Evolutionary conservation across 371 early-diverging fungal genomes (phyloP).

Genomic region (Saksenaea oblongispora): DNA sequence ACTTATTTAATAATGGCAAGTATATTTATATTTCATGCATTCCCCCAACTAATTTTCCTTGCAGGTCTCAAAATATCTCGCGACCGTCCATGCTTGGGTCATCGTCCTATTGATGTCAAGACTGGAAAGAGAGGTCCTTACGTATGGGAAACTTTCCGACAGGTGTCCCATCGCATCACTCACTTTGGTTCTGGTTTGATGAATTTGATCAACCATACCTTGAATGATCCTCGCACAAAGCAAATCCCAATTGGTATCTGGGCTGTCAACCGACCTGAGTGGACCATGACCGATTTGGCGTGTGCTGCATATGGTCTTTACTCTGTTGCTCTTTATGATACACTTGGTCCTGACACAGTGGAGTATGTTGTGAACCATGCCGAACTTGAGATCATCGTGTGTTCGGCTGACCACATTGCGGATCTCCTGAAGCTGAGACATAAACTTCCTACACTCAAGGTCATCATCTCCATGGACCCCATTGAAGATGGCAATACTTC

Average conservation of each 20-base stretch:
- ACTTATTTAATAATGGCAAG: constrained; percentile 42
- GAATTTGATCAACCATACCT: constrained; percentile 39
- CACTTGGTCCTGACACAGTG: constrained; percentile 80
- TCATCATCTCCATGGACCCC: constrained; percentile 76
- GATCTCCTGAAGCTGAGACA: constrained; percentile 48
- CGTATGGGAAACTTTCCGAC: constrained; percentile 73
- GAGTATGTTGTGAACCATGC: constrained; percentile 66
- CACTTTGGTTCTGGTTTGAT: constrained; percentile 64
- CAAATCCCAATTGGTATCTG: constrained; percentile 60
- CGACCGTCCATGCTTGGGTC: constrained; percentile 51
- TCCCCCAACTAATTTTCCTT: not conserved
- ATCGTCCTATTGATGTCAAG: constrained; percentile 46
- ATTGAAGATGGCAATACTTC: constrained; percentile 41
- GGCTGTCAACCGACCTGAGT: constrained; percentile 88
- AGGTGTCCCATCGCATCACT: constrained; percentile 62
- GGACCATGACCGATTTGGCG: constrained; percentile 79
- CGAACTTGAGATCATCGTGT: constrained; percentile 69
- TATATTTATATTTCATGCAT: not conserved
- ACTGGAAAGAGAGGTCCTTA: constrained; percentile 65
- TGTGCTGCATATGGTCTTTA: constrained; percentile 50
- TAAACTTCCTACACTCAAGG: constrained; percentile 60
- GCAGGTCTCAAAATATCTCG: constrained; percentile 24
- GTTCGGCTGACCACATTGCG: constrained; percentile 66
- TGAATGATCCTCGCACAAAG: constrained; percentile 25
- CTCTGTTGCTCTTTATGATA: constrained; percentile 94